A percentile compares a stretch with the other conserved stretches of the same genome.
Conservation (phyloP, 768 basidiomycete genomes). For the Mycena venus region DNA sequence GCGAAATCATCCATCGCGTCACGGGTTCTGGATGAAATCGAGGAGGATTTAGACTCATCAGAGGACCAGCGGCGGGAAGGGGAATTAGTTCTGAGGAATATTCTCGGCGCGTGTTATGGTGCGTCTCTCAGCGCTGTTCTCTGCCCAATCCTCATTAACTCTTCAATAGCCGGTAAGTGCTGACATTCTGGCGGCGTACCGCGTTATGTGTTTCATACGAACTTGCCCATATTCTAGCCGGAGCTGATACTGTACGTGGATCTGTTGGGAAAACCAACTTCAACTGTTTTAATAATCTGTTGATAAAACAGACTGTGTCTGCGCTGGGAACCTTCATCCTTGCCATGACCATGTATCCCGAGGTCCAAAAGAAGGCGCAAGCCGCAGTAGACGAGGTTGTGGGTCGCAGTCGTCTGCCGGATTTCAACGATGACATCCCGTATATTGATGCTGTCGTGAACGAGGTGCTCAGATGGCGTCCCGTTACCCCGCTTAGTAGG, state of each 20-base stretch:
- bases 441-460: conserved; percentile 40
- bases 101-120: conserved; percentile 18
- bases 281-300: too few relatives aligned
- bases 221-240: background rate
- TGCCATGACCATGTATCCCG: conserved; percentile 34
- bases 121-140: background rate
- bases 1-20: conserved; percentile 12
- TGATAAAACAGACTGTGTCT: background rate
- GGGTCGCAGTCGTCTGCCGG: conserved; percentile 41
- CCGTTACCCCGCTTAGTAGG: conserved; percentile 33
- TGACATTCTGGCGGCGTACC: background rate
- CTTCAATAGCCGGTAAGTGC: conserved; percentile 15
- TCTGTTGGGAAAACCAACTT: too few relatives aligned
- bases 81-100: background rate
- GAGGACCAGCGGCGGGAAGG: background rate
- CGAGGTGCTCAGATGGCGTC: conserved; percentile 40
- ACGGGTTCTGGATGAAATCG: background rate
- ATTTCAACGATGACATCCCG: conserved; percentile 39
- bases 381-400: conserved; percentile 38
- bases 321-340: conserved; percentile 29
- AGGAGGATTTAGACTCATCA: background rate
- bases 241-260: conserved; percentile 20
- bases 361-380: conserved; percentile 32
- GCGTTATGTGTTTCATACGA: background rate
- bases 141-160: background rate